These are phyloP conservation scores for Alternaria ethzedia DNA, from an alignment of 2,329 filamentous ascomycete species.

Conservation along the genomic window DNA sequence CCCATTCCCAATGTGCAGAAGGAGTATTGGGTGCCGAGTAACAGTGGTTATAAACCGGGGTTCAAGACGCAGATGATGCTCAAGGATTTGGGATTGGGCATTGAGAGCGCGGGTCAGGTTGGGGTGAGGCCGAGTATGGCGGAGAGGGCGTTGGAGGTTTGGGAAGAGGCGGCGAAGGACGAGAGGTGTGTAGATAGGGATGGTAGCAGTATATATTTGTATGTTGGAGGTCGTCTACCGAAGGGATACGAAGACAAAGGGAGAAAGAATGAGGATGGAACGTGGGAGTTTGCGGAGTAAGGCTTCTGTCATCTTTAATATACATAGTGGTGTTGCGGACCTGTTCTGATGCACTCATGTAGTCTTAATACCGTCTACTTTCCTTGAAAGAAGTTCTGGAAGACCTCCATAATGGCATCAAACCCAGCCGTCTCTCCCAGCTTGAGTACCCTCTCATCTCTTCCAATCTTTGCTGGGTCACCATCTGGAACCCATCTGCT, in stretches of 20 bases:
- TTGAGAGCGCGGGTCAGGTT: slow-evolving; percentile 35
- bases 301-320: neutral
- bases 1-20: slow-evolving; percentile 40
- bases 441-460: slow-evolving; percentile 32
- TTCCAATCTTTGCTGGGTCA: slow-evolving; percentile 33
- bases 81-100: slow-evolving; percentile 40
- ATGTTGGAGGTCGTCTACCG: slow-evolving; percentile 37
- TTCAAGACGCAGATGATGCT: slow-evolving; percentile 47
- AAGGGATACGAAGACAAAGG: slow-evolving; percentile 36
- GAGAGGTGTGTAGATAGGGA: slow-evolving; percentile 35
- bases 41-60: slow-evolving; percentile 41
- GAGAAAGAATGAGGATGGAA: slow-evolving; percentile 27
- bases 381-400: slow-evolving; percentile 38
- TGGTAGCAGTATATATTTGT: slow-evolving; percentile 40
- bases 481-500: slow-evolving; percentile 34
- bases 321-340: neutral
- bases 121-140: slow-evolving; percentile 36
- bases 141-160: slow-evolving; percentile 35
- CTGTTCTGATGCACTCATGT: neutral
- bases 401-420: slow-evolving; percentile 30
- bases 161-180: slow-evolving; percentile 33
- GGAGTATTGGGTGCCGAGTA: slow-evolving; percentile 41
- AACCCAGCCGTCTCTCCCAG: slow-evolving; percentile 35
- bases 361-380: neutral
- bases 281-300: slow-evolving; percentile 29